Evolutionary conservation across 2,329 filamentous ascomycete genomes (phyloP).

Genomic region (Zarea fungicola): DNA sequence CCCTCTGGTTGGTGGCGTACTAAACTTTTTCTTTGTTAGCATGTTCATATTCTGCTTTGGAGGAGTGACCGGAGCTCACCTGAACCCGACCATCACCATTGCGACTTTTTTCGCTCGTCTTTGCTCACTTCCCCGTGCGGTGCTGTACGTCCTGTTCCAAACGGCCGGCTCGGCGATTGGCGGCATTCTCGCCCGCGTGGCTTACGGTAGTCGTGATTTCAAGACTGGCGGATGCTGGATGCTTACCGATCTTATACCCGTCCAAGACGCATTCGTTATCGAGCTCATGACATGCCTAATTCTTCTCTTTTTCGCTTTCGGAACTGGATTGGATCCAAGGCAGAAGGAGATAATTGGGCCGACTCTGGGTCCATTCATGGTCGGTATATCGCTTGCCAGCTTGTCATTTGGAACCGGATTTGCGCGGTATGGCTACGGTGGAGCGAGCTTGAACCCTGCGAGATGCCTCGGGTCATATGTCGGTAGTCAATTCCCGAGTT

Average conservation of each 20-base stretch:
- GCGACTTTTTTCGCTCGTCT: constrained; percentile 47
- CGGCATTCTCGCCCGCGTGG: constrained; percentile 20
- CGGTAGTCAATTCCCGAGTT: constrained; percentile 18
- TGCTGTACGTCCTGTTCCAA: constrained; percentile 47
- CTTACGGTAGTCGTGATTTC: constrained; percentile 24
- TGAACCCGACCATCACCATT: constrained; percentile 51
- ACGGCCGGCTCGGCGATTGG: constrained; percentile 35
- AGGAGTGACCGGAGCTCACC: constrained; percentile 45
- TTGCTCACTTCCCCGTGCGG: constrained; percentile 42
- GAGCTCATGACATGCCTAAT: constrained; percentile 45
- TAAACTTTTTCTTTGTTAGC: constrained; percentile 32
- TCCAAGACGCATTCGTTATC: constrained; percentile 35
- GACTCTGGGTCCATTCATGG: constrained; percentile 43
- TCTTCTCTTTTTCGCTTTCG: constrained; percentile 46
- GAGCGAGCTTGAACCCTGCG: constrained; percentile 19
- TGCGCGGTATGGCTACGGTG: constrained; percentile 22
- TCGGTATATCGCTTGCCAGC: constrained; percentile 35
- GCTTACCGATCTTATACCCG: constrained; percentile 20
- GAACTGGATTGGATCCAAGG: constrained; percentile 48
- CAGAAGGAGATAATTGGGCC: constrained; percentile 45
- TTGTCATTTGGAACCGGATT: constrained; percentile 30
- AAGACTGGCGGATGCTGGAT: constrained; percentile 27
- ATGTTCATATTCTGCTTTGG: constrained; percentile 46
- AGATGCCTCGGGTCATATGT: constrained; percentile 21
- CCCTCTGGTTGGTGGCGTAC: constrained; percentile 24